Evolutionary conservation across 2,329 filamentous ascomycete genomes (phyloP), one percentile per base, ranked within the genome.

Genomic region (Nectriaceae sp.): DNA sequence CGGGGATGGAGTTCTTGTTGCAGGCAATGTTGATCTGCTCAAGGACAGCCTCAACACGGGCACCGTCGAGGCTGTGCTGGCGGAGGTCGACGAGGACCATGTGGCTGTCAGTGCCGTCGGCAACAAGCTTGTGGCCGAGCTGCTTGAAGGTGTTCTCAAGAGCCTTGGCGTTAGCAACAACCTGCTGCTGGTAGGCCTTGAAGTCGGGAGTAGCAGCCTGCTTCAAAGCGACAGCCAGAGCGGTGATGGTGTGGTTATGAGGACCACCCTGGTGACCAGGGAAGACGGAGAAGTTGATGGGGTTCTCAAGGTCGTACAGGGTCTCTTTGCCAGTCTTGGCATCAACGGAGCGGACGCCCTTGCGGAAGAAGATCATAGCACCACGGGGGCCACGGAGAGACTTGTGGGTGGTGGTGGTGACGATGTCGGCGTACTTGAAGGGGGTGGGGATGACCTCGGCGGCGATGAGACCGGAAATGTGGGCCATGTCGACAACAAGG

Each of bases 341-440:
- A 69, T 97, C 90, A 46, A 88, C 88, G 65, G 88, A 90, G 66
- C 93, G 89, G 53, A 97, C 87, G 56, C 94, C 94, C 80, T 96
- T 97, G 75, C 94, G 90, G 86, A 92, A 99, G 84, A 99, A 99
- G 77, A 99, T 99, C 94, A 99, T 99, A 70, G 94, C 94, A 67
- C 94, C 94, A 71, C 94, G 90, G 51, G 94, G 94, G 51, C 94
- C 94, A 74, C 94, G 91, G 62, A 99, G 88, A 47, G 92, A 97
- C 83, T 99, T 99, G 85, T 99, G 94, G 40, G 94, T 99, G 54
- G 94, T 99, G 55, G 94, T 99, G 55, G 94, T 99, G 63, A 99
- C 94, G 49, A 99, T 88, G 69, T 99, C 94, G 59, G 94, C 93
- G 72, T 96, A 79, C 56, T 84, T 79, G 78, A 99, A 99, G 38